Conservation (phyloP, 768 basidiomycete genomes). For the Amyloporia xantha region DNA sequence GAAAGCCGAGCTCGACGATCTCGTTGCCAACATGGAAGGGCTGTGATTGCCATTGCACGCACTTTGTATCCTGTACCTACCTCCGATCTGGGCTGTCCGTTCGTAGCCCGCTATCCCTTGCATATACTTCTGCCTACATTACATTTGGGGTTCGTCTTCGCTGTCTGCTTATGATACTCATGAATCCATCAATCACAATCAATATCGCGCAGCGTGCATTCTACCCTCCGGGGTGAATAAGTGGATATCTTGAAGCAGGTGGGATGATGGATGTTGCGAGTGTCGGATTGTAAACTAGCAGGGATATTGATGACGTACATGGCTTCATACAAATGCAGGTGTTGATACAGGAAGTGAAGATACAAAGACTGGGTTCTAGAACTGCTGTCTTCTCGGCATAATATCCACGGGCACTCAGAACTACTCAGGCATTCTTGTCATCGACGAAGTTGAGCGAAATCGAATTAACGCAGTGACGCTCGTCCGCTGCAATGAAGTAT, state of each 20-base stretch:
- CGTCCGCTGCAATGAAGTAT: slow-evolving; percentile 47
- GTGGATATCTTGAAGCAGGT: too few species aligned
- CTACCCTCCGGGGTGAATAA: too few species aligned
- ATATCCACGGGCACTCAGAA: background rate
- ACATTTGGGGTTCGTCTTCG: slow-evolving; percentile 2
- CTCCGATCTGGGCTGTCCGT: background rate
- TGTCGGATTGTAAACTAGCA: too few species aligned
- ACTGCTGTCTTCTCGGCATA: too few species aligned
- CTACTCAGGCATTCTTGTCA: slow-evolving; percentile 24
- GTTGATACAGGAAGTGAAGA: background rate
- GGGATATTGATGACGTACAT: too few species aligned
- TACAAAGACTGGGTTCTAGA: too few species aligned
- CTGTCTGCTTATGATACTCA: slow-evolving; percentile 2
- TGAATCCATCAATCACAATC: background rate
- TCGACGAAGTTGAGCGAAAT: slow-evolving; percentile 74
- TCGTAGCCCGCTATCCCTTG: background rate
- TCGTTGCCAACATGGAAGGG: slow-evolving; percentile 66
- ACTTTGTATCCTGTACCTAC: slow-evolving; percentile 2
- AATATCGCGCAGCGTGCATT: too few species aligned
- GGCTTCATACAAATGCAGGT: background rate
- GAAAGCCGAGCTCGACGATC: slow-evolving; percentile 79
- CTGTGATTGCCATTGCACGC: slow-evolving; percentile 14
- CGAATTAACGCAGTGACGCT: slow-evolving; percentile 88
- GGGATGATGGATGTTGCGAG: too few species aligned
- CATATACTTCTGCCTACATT: slow-evolving; percentile 2